A percentile compares a stretch with the other conserved stretches of the same genome.
These are phyloP conservation scores for Casaregolazyma suthepensis DNA, from an alignment of 1,139 yeast genomes.

Conservation along the genomic window DNA sequence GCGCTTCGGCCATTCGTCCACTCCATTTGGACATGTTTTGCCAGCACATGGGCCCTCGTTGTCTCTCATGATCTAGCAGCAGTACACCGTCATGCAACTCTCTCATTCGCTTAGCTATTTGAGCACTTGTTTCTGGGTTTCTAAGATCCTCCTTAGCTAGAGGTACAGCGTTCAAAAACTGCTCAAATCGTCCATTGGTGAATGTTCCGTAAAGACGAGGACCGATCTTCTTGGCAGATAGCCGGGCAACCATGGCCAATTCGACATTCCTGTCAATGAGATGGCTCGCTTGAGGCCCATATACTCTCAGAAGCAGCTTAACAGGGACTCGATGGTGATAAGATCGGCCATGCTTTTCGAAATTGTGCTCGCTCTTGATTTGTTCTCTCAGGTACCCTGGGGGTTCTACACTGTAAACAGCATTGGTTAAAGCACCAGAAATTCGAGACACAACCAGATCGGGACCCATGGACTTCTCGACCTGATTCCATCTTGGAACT, in stretches of 20 bases:
- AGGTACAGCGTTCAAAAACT: slow-evolving; percentile 74
- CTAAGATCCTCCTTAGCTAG: slow-evolving; percentile 67
- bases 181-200: slow-evolving; percentile 87
- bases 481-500: slow-evolving; percentile 70
- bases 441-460: slow-evolving; percentile 56
- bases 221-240: slow-evolving; percentile 75
- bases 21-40: slow-evolving; percentile 67
- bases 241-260: slow-evolving; percentile 61
- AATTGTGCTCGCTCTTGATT: slow-evolving; percentile 20
- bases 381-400: slow-evolving; percentile 30
- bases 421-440: slow-evolving; percentile 89
- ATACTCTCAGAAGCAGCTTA: slow-evolving; percentile 63
- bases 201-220: slow-evolving; percentile 86
- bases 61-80: slow-evolving; percentile 48
- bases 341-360: slow-evolving; percentile 13
- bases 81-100: slow-evolving; percentile 80
- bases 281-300: slow-evolving; percentile 85
- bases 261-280: slow-evolving; percentile 84
- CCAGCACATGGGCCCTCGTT: slow-evolving; percentile 65
- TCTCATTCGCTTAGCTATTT: slow-evolving; percentile 94
- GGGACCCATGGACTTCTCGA: slow-evolving; percentile 31
- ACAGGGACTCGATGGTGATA: slow-evolving; percentile 36
- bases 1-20: slow-evolving; percentile 43
- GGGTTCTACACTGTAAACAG: slow-evolving; percentile 61
- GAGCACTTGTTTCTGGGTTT: slow-evolving; percentile 67